These are phyloP conservation scores for Amylocystis lapponica DNA, from an alignment of 768 basidiomycete species.

Conservation along the genomic window DNA sequence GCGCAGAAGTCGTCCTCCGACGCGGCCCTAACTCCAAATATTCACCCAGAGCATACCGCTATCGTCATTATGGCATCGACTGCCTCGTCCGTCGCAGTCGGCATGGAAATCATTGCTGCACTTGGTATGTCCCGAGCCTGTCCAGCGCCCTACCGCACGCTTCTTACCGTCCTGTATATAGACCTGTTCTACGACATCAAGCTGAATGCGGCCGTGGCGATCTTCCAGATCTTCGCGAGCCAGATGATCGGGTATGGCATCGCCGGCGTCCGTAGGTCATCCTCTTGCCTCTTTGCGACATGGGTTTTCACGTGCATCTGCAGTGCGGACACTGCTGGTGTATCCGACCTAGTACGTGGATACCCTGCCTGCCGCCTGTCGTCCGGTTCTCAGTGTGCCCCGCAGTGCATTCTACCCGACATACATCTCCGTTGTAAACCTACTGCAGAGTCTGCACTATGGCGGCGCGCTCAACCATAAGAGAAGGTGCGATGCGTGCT, in stretches of 20 bases:
- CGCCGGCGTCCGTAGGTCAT: conserved; percentile 23
- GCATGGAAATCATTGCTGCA: conserved; percentile 56
- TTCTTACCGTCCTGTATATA: conserved; percentile 10
- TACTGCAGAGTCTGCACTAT: conserved; percentile 50
- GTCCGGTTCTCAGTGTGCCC: not conserved
- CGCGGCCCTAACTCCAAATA: not conserved
- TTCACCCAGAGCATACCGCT: conserved; percentile 44
- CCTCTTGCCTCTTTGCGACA: not conserved
- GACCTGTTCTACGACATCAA: conserved; percentile 48
- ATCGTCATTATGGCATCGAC: conserved; percentile 60
- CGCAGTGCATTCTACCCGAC: conserved; percentile 43
- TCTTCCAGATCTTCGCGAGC: conserved; percentile 52
- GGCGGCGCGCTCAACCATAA: conserved; percentile 44
- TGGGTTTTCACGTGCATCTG: not conserved
- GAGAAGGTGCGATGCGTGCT: conserved; percentile 4
- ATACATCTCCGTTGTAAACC: conserved; percentile 46
- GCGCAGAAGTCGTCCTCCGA: not conserved
- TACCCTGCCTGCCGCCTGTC: not conserved
- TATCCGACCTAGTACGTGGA: conserved; percentile 44
- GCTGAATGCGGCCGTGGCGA: conserved; percentile 44
- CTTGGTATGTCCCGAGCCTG: conserved; percentile 33
- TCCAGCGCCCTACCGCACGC: not conserved
- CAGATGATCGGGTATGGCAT: conserved; percentile 32
- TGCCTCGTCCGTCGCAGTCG: conserved; percentile 50
- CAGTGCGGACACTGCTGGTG: conserved; percentile 43